Evolutionary conservation across 257 asterid genomes (phyloP), one percentile per base, ranked within the genome.

Genomic region (Solanum ossicruentum): DNA sequence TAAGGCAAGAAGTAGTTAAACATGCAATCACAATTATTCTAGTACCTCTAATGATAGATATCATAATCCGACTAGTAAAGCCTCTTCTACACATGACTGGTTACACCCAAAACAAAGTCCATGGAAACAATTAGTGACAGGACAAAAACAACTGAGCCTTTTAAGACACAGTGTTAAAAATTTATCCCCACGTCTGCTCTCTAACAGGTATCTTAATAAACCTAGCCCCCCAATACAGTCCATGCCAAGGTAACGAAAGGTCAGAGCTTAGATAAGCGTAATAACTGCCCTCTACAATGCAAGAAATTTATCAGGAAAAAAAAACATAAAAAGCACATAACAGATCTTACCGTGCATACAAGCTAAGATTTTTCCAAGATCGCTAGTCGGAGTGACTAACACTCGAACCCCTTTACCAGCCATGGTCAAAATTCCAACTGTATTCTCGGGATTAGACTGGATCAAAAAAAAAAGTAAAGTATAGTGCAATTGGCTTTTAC

Each of bases 361-460:
- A 84, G 94, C 98, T 89, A 97, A 88, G 92, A 95, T 95, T 92
- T 97, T 97, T 60, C 99, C 98, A n/a, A 97, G 98, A 91, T 97
- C 99, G 85, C 98, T 95, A 39, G 99, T 95, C 0, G 98, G 98
- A 70, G 98, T 97, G 85, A 95, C 98, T 89, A 97, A 88, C 15
- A 97, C 99, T 7, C 98, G 97, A 90, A 95, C 98, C 63, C 98
- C 95, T 88, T 92, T 97, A 70, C 98, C 98, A 52, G 98, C 98
- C 99, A 94, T 97, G 84, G 99, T 97, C 87, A 95, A 83, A 63
- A 97, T 93, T 43, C 98, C 99, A 82, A 97, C 99, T 0, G 99
- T 97, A 82, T 95, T 95, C 92, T 97, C 99, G 3, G 99, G 98
- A 92, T 97, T 97, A 23, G 97, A 91, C 98, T 97, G 86, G 84